phyloP scores from a whole-genome alignment of 1,139 yeast species.

The Magnusiomyces suaveolens region DNA sequence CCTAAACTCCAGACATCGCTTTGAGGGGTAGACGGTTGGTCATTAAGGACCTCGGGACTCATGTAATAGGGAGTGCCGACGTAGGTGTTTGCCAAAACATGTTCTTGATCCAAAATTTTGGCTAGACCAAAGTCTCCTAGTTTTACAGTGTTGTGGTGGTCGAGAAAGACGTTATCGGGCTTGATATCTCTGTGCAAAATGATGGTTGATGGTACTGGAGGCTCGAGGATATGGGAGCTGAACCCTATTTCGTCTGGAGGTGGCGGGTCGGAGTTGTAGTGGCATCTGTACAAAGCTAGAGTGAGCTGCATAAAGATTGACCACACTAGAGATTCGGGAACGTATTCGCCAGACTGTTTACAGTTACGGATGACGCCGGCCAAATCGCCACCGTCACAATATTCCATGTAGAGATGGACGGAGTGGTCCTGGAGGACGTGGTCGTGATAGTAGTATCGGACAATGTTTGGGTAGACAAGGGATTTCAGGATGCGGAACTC shows the following conservation, averaged over 20 bases:
- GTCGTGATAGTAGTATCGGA: conserved; percentile 80
- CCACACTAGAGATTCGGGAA: conserved; percentile 88
- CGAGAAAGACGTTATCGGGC: conserved; percentile 78
- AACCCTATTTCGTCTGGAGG: conserved; percentile 43
- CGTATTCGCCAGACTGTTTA: conserved; percentile 47
- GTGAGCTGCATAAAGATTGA: conserved; percentile 77
- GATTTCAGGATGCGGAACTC: conserved; percentile 80
- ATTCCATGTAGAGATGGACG: conserved; percentile 90
- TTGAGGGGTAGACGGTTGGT: conserved; percentile 71
- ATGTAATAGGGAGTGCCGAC: conserved; percentile 80
- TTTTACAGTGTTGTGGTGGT: conserved; percentile 46
- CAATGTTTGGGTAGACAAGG: conserved; percentile 80
- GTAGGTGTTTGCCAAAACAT: conserved; percentile 66
- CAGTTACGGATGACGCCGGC: conserved; percentile 64
- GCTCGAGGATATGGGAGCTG: conserved; percentile 28
- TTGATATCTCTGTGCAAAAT: conserved; percentile 83
- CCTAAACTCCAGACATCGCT: conserved; percentile 64
- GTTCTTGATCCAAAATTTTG: conserved; percentile 58
- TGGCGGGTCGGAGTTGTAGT: conserved; percentile 74
- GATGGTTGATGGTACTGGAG: conserved; percentile 31
- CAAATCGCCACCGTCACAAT: conserved; percentile 91
- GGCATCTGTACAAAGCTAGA: conserved; percentile 82
- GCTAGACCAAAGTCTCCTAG: conserved; percentile 65
- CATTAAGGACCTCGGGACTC: conserved; percentile 78
- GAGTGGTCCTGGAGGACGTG: conserved; percentile 62